Conservation (phyloP, 768 basidiomycete genomes). For the Nidularia pulvinata region DNA sequence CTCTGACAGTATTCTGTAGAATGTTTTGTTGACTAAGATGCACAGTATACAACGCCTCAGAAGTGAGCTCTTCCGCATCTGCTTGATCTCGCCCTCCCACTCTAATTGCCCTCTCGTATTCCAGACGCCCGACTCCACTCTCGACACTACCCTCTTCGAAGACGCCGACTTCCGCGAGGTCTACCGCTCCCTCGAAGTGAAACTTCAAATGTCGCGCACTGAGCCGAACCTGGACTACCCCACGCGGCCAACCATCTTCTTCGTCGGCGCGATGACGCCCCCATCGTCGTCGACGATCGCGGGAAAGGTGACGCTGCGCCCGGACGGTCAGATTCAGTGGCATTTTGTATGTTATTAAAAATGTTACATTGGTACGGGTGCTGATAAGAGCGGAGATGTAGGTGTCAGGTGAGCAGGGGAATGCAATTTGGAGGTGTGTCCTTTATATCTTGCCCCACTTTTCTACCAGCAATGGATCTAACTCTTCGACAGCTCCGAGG, state of each 20-base stretch:
- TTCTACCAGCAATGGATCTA: too few species aligned
- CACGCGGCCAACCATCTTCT: conserved; percentile 50
- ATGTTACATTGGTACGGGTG: background rate
- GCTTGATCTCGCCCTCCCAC: too few species aligned
- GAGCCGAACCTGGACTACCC: conserved; percentile 47
- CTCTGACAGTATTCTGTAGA: too few species aligned
- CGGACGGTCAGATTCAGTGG: conserved; percentile 60
- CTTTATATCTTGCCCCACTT: background rate
- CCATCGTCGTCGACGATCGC: conserved; percentile 40
- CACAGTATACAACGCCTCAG: conserved; percentile 47
- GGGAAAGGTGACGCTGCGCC: conserved; percentile 55
- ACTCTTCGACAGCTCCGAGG: conserved; percentile 44
- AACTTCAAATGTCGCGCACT: conserved; percentile 37
- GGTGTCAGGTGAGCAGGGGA: conserved; percentile 50
- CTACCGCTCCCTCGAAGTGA: conserved; percentile 46
- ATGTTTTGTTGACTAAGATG: too few species aligned
- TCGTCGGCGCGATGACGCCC: conserved; percentile 50
- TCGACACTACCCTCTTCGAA: conserved; percentile 50
- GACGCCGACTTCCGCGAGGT: conserved; percentile 49
- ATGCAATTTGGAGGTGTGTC: conserved; percentile 57
- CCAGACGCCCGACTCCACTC: conserved; percentile 9
- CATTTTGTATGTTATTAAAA: conserved; percentile 50
- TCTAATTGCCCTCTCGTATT: background rate
- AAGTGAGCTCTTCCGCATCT: conserved; percentile 15
- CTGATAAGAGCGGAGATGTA: conserved; percentile 14